phyloP scores from a whole-genome alignment of 352 stramenopile species.

The Saprolegnia diclina region DNA sequence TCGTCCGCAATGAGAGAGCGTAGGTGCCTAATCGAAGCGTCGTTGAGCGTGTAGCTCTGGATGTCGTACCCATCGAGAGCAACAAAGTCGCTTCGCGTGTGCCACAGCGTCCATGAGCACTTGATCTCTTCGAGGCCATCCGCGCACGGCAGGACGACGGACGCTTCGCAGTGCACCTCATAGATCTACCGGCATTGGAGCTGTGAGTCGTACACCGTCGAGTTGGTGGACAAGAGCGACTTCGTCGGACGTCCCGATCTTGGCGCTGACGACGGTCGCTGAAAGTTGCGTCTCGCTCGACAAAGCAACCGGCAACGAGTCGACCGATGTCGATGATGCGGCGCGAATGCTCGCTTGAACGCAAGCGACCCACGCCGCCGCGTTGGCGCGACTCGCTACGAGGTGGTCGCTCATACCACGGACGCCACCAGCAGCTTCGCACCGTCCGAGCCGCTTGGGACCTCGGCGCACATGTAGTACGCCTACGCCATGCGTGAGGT shows the following conservation, averaged over 20 bases:
- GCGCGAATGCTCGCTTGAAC: constrained; percentile 29
- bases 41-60: background rate
- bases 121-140: constrained; percentile 10
- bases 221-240: background rate
- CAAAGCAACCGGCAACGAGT: constrained; percentile 35
- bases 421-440: constrained; percentile 6
- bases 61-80: constrained; percentile 7
- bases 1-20: constrained; percentile 36
- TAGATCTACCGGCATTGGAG: constrained; percentile 4
- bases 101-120: constrained; percentile 20
- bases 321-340: constrained; percentile 33
- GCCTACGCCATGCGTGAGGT: constrained; percentile 3
- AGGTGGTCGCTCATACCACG: constrained; percentile 18
- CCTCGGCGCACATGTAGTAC: constrained; percentile 57
- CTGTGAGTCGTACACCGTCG: background rate
- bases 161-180: constrained; percentile 13
- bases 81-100: background rate
- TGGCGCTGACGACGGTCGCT: constrained; percentile 7
- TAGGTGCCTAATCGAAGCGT: background rate
- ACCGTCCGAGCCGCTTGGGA: constrained; percentile 6
- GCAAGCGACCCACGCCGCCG: constrained; percentile 47
- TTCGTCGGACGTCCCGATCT: background rate
- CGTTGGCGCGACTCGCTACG: constrained; percentile 38
- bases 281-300: constrained; percentile 8
- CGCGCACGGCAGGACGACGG: background rate